Evolutionary conservation across 345 rosid genomes (phyloP), one percentile per base, ranked within the genome.

Genomic region (Erodium maritimum): DNA sequence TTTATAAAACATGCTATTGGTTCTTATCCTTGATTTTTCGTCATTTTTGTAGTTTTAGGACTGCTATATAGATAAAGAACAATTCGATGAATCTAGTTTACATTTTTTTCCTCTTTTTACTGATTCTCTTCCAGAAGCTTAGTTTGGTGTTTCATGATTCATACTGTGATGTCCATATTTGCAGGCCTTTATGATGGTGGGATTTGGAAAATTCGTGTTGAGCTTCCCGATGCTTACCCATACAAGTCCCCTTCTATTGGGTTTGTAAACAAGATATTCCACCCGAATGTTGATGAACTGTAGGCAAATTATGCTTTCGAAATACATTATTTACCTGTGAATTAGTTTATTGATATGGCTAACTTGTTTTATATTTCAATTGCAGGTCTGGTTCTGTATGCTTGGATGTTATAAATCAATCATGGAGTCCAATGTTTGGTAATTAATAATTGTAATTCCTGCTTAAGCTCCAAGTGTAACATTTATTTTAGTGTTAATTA

Each of bases 371-470:
- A 10, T 69, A n/a, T 46, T 59, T 23, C 54, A 51, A 58, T 65
- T 56, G 42, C 82, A 85, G 88, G 60, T 85, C 84, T 10, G 91
- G 91, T 59, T 82, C 86, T 58, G 82, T 82, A 20, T 85, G 91
- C 74, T 72, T 80, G 79, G 88, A 85, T 67, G 86, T 85, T 33
- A 85, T 85, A 69, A 85, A 82, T 65, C 88, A 85, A 52, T 79
- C 88, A 46, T 85, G 91, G 91, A 85, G 88, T 70, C 91, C 91
- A 56, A 82, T 85, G 88, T 85, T 85, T 66, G 86, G 88, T 85
- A 73, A 78, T 63, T 58, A 24, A 48, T 18, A 61, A 48, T 52
- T 25, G 18, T 56, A 22, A 37, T 3, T 37, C 46, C 14, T 37
- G 10, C 10, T 37, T 37, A 37, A 37, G 46, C 46, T 6, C 46